Conservation (phyloP, 371 early-diverging fungal species). For the Mucor saturninus region DNA sequence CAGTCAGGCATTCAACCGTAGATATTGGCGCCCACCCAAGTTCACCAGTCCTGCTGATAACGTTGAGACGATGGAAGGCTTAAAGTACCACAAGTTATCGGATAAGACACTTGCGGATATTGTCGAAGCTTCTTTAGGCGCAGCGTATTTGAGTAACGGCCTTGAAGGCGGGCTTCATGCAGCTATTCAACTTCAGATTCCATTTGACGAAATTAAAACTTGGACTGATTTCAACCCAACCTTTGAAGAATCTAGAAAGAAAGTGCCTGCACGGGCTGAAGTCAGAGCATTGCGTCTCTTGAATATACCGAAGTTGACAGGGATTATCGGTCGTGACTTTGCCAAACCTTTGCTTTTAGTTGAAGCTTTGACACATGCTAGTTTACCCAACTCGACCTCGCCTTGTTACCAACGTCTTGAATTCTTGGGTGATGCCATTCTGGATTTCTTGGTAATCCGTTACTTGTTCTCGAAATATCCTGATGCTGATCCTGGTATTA, state of each 20-base stretch:
- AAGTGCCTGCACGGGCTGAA: slow-evolving; percentile 39
- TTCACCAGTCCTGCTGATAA: slow-evolving; percentile 47
- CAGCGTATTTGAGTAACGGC: slow-evolving; percentile 70
- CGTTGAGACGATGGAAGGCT: slow-evolving; percentile 35
- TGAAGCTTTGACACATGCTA: slow-evolving; percentile 91
- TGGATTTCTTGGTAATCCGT: slow-evolving; percentile 81
- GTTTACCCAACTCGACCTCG: slow-evolving; percentile 59
- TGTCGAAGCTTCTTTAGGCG: slow-evolving; percentile 90
- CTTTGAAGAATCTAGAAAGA: slow-evolving; percentile 33
- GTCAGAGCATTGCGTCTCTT: slow-evolving; percentile 28
- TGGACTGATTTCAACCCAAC: slow-evolving; percentile 58
- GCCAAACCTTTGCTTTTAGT: slow-evolving; percentile 62
- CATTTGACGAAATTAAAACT: slow-evolving; percentile 56
- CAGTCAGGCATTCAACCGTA: slow-evolving; percentile 66
- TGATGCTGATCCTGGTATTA: slow-evolving; percentile 66
- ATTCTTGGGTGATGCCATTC: slow-evolving; percentile 93
- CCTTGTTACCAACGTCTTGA: slow-evolving; percentile 92
- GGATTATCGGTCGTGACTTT: slow-evolving; percentile 73
- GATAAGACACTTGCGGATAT: slow-evolving; percentile 91
- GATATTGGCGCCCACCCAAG: slow-evolving; percentile 66
- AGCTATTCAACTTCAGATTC: slow-evolving; percentile 61
- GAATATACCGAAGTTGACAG: slow-evolving; percentile 48
- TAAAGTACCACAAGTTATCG: slow-evolving; percentile 57
- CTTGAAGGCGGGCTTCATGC: slow-evolving; percentile 64
- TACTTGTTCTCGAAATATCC: slow-evolving; percentile 70